Evolutionary conservation across 2,329 filamentous ascomycete species (phyloP).

Genomic region (Xylaria sp.): DNA sequence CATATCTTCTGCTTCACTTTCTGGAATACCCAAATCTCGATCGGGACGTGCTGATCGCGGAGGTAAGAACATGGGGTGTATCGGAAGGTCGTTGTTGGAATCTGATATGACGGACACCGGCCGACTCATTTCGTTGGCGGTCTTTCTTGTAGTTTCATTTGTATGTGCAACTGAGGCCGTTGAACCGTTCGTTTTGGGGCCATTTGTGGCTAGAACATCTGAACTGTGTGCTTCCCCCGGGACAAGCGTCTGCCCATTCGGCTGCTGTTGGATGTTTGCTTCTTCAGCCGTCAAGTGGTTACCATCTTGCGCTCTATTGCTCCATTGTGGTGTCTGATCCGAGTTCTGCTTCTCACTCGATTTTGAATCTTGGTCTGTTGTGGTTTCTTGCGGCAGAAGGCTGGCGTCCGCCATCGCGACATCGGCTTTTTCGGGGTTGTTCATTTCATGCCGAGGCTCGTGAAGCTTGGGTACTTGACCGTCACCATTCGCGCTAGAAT

Average conservation of each 20-base stretch:
- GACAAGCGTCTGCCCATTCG: conserved; percentile 24
- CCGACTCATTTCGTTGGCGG: conserved; percentile 40
- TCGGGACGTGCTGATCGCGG: conserved; percentile 72
- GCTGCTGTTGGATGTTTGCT: conserved; percentile 13
- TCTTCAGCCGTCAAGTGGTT: conserved; percentile 12
- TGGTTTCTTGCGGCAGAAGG: conserved; percentile 37
- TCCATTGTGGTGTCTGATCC: conserved; percentile 19
- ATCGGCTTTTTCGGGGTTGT: conserved; percentile 37
- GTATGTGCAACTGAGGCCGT: conserved; percentile 24
- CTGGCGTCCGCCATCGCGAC: conserved; percentile 49
- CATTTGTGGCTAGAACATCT: conserved; percentile 19
- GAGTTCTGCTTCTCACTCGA: conserved; percentile 37
- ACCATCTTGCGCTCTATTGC: conserved; percentile 12
- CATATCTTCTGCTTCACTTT: conserved; percentile 80
- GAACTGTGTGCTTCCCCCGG: conserved; percentile 13
- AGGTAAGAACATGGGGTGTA: conserved; percentile 80
- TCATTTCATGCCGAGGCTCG: conserved; percentile 30
- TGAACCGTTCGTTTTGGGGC: conserved; percentile 36
- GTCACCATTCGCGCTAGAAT: conserved; percentile 42
- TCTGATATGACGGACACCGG: conserved; percentile 54
- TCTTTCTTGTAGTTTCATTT: conserved; percentile 35
- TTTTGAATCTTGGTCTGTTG: conserved; percentile 35
- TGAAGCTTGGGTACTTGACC: conserved; percentile 25
- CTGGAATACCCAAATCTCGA: conserved; percentile 76
- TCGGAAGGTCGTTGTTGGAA: conserved; percentile 61